Conservation (phyloP, 2,329 filamentous ascomycete species). For the Calonectria hawksworthii region DNA sequence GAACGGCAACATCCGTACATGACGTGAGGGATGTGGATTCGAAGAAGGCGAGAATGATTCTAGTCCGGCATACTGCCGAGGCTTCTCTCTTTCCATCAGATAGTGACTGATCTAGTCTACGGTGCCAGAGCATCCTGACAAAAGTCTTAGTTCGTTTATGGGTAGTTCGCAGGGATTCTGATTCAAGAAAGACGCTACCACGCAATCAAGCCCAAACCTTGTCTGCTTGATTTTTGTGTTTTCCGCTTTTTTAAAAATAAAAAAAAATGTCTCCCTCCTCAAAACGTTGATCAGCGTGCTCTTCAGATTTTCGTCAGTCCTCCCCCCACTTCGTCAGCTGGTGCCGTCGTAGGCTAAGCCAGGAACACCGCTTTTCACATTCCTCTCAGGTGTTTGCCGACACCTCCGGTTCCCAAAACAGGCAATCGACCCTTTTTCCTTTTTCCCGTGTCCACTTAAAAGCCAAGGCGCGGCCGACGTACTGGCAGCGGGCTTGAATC, state of each 20-base stretch:
- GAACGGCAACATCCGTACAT: not conserved
- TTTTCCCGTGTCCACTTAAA: not conserved
- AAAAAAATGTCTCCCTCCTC: not conserved
- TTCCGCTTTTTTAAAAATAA: not conserved
- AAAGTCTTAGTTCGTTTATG: not conserved
- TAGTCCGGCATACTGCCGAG: not conserved
- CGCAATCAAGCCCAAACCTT: not conserved
- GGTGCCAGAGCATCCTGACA: not conserved
- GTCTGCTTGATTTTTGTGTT: not conserved
- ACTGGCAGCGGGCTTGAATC: not conserved
- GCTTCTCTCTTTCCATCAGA: conserved; percentile 6
- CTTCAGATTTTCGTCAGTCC: not conserved
- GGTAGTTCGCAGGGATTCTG: not conserved
- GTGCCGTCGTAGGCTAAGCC: not conserved
- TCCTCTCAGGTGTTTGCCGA: not conserved
- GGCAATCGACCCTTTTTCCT: not conserved
- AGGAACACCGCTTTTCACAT: conserved; percentile 10
- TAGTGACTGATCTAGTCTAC: not conserved
- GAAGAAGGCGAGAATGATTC: not conserved
- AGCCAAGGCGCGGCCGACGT: not conserved
- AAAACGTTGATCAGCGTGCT: not conserved
- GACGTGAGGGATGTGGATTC: not conserved
- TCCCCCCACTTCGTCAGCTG: not conserved
- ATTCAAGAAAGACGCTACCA: not conserved
- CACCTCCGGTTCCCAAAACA: not conserved